Evolutionary conservation across 2,329 filamentous ascomycete species (phyloP).

Genomic region (Cercospora brassicicola): DNA sequence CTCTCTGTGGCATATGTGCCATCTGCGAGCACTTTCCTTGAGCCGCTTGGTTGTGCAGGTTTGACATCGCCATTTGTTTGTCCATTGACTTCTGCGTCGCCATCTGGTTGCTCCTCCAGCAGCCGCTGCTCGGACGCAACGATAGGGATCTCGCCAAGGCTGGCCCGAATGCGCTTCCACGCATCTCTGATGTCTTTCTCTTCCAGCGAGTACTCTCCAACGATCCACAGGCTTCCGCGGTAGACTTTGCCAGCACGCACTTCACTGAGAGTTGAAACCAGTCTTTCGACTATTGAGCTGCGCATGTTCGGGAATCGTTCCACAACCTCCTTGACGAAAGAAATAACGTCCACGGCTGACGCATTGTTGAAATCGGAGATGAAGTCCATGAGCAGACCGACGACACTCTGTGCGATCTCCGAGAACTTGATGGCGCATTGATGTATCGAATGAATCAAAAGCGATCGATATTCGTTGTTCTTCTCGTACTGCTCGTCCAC

Average conservation of each 20-base stretch:
- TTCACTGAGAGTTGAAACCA: conserved; percentile 87
- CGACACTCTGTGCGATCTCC: conserved; percentile 93
- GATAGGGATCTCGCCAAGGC: conserved; percentile 94
- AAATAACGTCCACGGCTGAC: conserved; percentile 95
- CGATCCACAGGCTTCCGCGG: conserved; percentile 92
- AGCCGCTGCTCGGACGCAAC: conserved; percentile 90
- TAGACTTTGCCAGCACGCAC: conserved; percentile 97
- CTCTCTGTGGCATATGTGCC: conserved; percentile 97
- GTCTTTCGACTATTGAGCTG: conserved; percentile 78
- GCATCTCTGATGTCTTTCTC: conserved; percentile 92
- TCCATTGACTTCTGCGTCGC: conserved; percentile 59
- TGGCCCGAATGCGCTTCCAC: conserved; percentile 93
- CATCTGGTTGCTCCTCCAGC: conserved; percentile 76
- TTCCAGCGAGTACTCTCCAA: conserved; percentile 94
- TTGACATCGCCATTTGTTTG: conserved; percentile 82
- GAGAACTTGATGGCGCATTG: conserved; percentile 99
- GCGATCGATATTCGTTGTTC: conserved; percentile 89
- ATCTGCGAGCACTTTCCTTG: conserved; percentile 88
- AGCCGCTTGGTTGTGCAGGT: conserved; percentile 73
- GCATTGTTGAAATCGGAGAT: conserved; percentile 98
- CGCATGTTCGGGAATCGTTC: conserved; percentile 94
- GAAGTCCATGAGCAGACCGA: conserved; percentile 97
- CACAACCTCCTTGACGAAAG: conserved; percentile 97
- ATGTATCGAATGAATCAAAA: conserved; percentile 95
- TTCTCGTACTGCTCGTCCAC: conserved; percentile 99